Conservation (phyloP, 1,139 yeast species). For the Ogataea hybrid region DNA sequence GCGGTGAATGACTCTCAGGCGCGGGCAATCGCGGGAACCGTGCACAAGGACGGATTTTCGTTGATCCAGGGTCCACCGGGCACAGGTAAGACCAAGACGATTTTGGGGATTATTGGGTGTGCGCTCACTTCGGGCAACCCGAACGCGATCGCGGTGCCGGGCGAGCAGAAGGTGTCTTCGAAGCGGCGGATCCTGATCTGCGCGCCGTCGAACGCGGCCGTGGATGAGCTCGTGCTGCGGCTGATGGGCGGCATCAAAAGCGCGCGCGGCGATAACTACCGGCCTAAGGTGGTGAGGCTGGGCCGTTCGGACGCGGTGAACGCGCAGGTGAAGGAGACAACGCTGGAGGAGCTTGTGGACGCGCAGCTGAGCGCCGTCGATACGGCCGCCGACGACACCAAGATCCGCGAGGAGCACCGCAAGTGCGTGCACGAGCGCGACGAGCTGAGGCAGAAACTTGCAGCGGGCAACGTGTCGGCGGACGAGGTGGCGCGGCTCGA, state of each 20-base stretch:
- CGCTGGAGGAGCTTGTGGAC: constrained; percentile 86
- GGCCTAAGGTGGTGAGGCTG: constrained; percentile 79
- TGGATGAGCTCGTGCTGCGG: constrained; percentile 91
- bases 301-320: constrained; percentile 92
- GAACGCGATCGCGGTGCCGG: constrained; percentile 38
- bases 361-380: too few relatives aligned
- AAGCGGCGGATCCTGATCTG: constrained; percentile 67
- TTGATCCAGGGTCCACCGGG: constrained; percentile 98
- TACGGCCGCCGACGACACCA: too few relatives aligned
- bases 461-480: too few relatives aligned
- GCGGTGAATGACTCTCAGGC: constrained; percentile 96
- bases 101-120: constrained; percentile 86
- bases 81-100: constrained; percentile 97
- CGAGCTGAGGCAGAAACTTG: too few relatives aligned
- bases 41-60: constrained; percentile 70
- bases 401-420: too few relatives aligned
- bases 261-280: constrained; percentile 52
- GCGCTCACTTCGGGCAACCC: constrained; percentile 45
- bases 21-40: constrained; percentile 75
- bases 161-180: constrained; percentile 12
- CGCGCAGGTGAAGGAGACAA: constrained; percentile 74
- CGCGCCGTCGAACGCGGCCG: constrained; percentile 99
- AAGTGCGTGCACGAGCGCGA: too few relatives aligned
- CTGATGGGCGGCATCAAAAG: constrained; percentile 69
- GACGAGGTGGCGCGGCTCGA: too few relatives aligned